phyloP scores from a whole-genome alignment of 306 rosid genomes.

The Benincasa hispida region DNA sequence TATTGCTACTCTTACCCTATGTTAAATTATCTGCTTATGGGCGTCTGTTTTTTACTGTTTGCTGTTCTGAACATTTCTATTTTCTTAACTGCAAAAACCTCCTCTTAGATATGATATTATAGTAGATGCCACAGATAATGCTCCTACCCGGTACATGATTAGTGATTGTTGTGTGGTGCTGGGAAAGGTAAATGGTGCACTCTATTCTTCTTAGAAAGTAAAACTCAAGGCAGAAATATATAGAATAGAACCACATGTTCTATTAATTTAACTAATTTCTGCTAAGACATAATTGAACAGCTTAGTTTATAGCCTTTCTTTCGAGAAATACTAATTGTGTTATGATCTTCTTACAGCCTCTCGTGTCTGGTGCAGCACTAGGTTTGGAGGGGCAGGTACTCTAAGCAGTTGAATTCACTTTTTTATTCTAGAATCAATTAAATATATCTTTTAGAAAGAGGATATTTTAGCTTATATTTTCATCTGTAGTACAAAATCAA shows the following conservation, averaged over 20 bases:
- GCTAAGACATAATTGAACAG: background rate
- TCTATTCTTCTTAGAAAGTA: conserved; percentile 3
- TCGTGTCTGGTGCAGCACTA: conserved; percentile 93
- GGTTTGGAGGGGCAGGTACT: conserved; percentile 99
- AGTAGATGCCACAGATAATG: conserved; percentile 93
- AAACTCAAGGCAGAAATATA: background rate
- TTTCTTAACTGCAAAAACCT: conserved; percentile 30
- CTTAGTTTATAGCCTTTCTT: background rate
- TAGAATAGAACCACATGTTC: background rate
- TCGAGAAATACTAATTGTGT: background rate
- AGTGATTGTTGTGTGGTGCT: conserved; percentile 93
- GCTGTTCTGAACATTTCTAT: conserved; percentile 3
- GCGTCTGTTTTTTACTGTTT: background rate
- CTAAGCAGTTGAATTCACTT: background rate
- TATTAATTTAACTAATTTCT: background rate
- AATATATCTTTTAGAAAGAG: background rate
- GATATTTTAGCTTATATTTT: background rate
- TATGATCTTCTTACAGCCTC: conserved; percentile 56
- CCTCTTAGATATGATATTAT: conserved; percentile 63
- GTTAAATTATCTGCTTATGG: background rate
- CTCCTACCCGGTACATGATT: conserved; percentile 92
- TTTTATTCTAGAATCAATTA: background rate
- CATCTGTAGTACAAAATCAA: background rate
- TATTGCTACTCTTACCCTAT: background rate
- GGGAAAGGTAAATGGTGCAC: conserved; percentile 57